Evolutionary conservation across 1,139 yeast species (phyloP), one percentile per base, ranked within the genome.

Genomic region (Arxiozyma heterogenica): DNA sequence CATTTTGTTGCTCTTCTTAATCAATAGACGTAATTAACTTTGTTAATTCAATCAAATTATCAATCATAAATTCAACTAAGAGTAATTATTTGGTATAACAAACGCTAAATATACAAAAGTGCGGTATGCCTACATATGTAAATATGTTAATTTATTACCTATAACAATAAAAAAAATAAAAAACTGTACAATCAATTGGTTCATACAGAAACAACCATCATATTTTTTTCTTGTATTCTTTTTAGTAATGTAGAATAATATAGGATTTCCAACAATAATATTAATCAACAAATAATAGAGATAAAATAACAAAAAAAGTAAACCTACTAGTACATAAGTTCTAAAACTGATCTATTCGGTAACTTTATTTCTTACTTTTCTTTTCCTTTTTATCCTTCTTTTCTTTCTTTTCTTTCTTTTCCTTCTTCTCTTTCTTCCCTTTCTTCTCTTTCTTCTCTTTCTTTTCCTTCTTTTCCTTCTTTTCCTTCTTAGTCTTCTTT

Each of bases 381-480:
- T 54, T 54, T 71, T 78, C 76, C 75, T 71, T 69, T 61, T 68
- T 66, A 53, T 78, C 79, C 55, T 76, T 75, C 70, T 80, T 76
- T 60, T 81, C 75, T 69, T 79, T 76, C 73, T 79, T 76, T 58
- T 79, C 75, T 64, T 79, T 74, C 61, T 79, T 77, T 59, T 79
- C 76, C 67, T 81, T 77, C 64, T 80, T 79, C 61, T 79, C 76
- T 71, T 80, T 76, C 61, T 79, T 77, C 59, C 77, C 75, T 68
- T 79, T 75, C 61, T 79, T 76, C 59, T 78, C 77, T 65, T 77
- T 78, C 65, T 77, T 77, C 71, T 77, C 76, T 66, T 75, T 77
- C 60, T 27, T 27, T 11, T 76, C 77, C 76, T 81, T 78, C 70
- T 79, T 75, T 60, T 78, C 75, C 72, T 73, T 68, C 59, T 74